Conservation (phyloP, 2,329 filamentous ascomycete species). For the Pseudocercospora eumusae region DNA sequence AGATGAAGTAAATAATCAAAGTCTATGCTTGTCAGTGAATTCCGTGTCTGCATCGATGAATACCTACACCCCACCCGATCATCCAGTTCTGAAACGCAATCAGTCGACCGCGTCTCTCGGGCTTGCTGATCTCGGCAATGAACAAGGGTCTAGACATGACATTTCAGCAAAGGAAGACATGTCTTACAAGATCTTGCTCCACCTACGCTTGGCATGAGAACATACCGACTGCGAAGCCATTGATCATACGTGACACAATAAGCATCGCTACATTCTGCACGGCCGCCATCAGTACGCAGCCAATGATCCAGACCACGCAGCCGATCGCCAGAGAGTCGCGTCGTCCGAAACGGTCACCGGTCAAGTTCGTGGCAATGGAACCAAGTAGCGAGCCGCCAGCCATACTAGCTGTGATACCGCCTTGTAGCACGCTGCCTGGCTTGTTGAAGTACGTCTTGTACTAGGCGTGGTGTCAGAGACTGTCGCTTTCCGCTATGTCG, state of each 20-base stretch:
- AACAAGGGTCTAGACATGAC: constrained; percentile 8
- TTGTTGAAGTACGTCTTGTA: constrained; percentile 22
- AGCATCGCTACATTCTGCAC: constrained; percentile 17
- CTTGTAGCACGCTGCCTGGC: constrained; percentile 14
- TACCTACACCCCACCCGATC: constrained; percentile 18
- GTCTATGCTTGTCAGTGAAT: constrained; percentile 4
- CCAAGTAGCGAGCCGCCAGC: constrained; percentile 18
- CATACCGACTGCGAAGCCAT: constrained; percentile 20
- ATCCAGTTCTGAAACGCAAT: constrained; percentile 23
- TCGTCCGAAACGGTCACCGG: constrained; percentile 18
- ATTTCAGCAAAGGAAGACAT: neutral
- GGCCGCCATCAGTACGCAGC: constrained; percentile 16
- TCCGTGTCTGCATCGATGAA: neutral
- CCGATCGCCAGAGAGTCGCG: constrained; percentile 16
- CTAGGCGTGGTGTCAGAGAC: constrained; percentile 3
- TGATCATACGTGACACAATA: constrained; percentile 15
- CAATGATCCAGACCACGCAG: constrained; percentile 19
- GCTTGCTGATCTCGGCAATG: constrained; percentile 21
- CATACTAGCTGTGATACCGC: constrained; percentile 21
- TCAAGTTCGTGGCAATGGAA: constrained; percentile 15
- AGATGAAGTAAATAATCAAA: constrained; percentile 21
- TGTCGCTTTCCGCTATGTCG: neutral
- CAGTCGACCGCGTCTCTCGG: constrained; percentile 16
- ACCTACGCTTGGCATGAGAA: constrained; percentile 17
- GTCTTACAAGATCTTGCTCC: neutral